phyloP scores from a whole-genome alignment of 257 asterid species.

The Solanum microdontum region DNA sequence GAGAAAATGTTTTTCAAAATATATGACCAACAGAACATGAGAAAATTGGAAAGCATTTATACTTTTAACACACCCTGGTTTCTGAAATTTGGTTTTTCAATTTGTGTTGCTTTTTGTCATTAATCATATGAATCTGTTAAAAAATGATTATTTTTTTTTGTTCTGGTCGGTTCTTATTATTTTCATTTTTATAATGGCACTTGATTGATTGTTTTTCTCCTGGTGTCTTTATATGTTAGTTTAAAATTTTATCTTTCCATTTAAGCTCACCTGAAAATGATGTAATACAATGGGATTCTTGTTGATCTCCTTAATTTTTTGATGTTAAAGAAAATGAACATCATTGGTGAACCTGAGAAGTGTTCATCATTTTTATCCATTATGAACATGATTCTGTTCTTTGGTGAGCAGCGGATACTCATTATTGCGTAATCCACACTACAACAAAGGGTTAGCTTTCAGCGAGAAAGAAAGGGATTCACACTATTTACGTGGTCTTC shows the following conservation, averaged over 20 bases:
- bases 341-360: background rate
- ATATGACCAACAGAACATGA: no score
- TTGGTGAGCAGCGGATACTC: conserved; percentile 70
- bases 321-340: background rate
- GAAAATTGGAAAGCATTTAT: background rate
- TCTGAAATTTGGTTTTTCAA: background rate
- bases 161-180: background rate
- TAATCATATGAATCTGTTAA: background rate
- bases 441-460: conserved; percentile 95
- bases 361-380: background rate
- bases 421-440: conserved; percentile 93
- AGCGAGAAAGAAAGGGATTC: conserved; percentile 89
- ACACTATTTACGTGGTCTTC: conserved; percentile 93
- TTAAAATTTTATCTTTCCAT: background rate
- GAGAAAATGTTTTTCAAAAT: background rate
- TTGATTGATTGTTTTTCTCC: background rate
- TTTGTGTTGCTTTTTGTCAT: background rate
- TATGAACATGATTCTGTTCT: conserved; percentile 1
- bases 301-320: background rate
- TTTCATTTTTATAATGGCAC: background rate
- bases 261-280: background rate
- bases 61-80: background rate
- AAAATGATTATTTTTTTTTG: background rate
- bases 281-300: background rate
- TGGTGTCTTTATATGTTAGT: background rate